phyloP scores from a whole-genome alignment of 2,329 filamentous ascomycete species.

The Furcasterigmium sp. region DNA sequence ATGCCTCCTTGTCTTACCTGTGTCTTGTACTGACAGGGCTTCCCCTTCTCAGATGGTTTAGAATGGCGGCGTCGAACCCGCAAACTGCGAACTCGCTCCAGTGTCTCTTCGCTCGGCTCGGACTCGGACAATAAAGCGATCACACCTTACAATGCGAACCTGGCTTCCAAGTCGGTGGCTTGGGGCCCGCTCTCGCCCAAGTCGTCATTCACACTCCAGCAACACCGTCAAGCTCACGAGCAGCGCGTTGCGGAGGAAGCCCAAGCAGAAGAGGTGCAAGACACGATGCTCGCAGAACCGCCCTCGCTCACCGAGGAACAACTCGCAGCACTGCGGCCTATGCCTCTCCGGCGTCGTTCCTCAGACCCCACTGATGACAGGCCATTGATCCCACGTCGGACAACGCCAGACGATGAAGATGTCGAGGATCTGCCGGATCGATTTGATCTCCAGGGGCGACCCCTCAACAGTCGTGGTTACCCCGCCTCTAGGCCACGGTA shows the following conservation, averaged over 20 bases:
- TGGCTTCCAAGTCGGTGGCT: slow-evolving; percentile 33
- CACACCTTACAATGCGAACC: slow-evolving; percentile 3
- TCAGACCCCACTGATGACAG: slow-evolving; percentile 30
- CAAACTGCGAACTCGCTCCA: slow-evolving; percentile 4
- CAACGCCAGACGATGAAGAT: slow-evolving; percentile 25
- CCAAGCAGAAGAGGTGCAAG: too few species aligned
- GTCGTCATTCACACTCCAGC: slow-evolving; percentile 38
- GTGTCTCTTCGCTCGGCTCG: background rate
- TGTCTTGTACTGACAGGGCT: slow-evolving; percentile 3
- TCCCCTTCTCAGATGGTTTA: slow-evolving; percentile 21
- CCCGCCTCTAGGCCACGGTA: slow-evolving; percentile 21
- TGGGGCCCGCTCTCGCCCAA: slow-evolving; percentile 46
- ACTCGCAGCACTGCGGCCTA: slow-evolving; percentile 9
- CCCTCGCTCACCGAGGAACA: slow-evolving; percentile 11
- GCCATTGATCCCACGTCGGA: slow-evolving; percentile 15
- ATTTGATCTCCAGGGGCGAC: slow-evolving; percentile 39
- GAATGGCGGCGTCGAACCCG: slow-evolving; percentile 10
- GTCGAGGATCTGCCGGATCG: slow-evolving; percentile 41
- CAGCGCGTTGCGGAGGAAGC: slow-evolving; percentile 15
- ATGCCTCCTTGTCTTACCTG: too few species aligned
- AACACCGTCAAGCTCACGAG: slow-evolving; percentile 30
- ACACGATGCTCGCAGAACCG: background rate
- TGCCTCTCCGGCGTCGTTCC: slow-evolving; percentile 17
- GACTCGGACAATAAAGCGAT: background rate
- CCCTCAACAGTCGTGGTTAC: slow-evolving; percentile 22